Evolutionary conservation across 768 basidiomycete genomes (phyloP).

Genomic region (Hypholoma fasciculare): DNA sequence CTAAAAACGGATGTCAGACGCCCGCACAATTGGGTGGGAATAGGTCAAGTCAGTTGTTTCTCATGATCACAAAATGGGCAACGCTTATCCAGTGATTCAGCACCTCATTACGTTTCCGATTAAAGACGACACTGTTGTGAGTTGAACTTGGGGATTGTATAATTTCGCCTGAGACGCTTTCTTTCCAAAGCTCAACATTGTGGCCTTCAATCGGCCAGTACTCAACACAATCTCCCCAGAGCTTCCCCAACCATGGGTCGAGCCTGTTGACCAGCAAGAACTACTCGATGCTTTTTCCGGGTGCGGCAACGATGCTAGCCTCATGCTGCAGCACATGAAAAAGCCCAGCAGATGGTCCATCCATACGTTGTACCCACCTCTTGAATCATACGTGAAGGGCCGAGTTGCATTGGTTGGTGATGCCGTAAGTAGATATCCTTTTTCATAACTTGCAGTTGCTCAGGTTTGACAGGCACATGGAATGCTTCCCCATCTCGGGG

Average conservation of each 20-base stretch:
- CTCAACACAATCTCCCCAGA: constrained; percentile 9
- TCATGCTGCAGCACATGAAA: constrained; percentile 41
- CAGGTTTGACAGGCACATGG: constrained; percentile 47
- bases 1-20: constrained; percentile 35
- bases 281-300: constrained; percentile 41
- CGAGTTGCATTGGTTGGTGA: constrained; percentile 55
- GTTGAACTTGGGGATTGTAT: constrained; percentile 6
- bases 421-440: constrained; percentile 33
- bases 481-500: constrained; percentile 59
- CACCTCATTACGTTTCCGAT: constrained; percentile 57
- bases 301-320: constrained; percentile 45
- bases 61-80: neutral
- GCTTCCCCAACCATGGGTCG: constrained; percentile 39
- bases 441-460: neutral
- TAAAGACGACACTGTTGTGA: constrained; percentile 39
- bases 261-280: constrained; percentile 38
- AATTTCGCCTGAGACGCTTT: neutral
- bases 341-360: constrained; percentile 53
- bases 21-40: constrained; percentile 44
- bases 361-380: constrained; percentile 45
- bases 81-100: constrained; percentile 24
- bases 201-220: constrained; percentile 23
- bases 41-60: constrained; percentile 39
- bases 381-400: constrained; percentile 42
- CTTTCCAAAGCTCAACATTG: constrained; percentile 43